Evolutionary conservation across 2,329 filamentous ascomycete genomes (phyloP).

Genomic region (Trichoderma lentiforme): DNA sequence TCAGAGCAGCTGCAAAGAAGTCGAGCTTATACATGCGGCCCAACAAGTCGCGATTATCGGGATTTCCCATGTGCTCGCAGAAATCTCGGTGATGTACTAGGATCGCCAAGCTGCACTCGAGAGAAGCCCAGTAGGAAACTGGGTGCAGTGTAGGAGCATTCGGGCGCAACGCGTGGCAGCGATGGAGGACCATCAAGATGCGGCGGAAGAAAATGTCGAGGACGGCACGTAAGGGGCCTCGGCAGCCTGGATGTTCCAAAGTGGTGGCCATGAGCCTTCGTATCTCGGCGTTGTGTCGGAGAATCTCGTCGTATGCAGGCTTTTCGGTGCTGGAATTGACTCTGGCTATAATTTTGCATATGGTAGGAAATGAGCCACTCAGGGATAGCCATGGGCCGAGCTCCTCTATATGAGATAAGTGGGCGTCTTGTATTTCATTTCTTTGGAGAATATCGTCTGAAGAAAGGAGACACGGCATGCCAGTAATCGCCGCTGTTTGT

Average conservation of each 20-base stretch:
- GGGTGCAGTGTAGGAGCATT: background rate
- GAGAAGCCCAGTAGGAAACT: constrained; percentile 6
- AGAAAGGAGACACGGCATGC: constrained; percentile 1
- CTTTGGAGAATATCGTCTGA: background rate
- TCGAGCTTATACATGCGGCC: background rate
- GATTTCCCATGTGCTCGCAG: background rate
- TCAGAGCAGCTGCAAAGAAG: constrained; percentile 1
- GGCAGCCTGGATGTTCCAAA: background rate
- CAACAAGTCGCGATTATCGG: background rate
- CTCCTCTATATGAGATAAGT: background rate
- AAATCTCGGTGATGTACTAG: constrained; percentile 1
- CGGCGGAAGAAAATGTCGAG: constrained; percentile 4
- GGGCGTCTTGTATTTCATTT: background rate
- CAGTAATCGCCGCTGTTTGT: background rate
- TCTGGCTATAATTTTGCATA: constrained; percentile 2
- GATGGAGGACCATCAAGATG: background rate
- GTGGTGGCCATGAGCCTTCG: background rate
- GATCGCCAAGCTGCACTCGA: constrained; percentile 1
- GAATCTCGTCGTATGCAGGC: background rate
- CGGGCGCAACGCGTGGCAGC: background rate
- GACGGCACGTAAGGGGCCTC: background rate
- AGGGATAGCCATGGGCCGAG: background rate
- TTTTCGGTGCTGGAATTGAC: background rate
- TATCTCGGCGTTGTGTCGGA: background rate
- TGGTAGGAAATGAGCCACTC: background rate